These are phyloP conservation scores for Fomitiporia mediterranea DNA, from an alignment of 1,284 basidiomycete genomes.

Conservation along the genomic window DNA sequence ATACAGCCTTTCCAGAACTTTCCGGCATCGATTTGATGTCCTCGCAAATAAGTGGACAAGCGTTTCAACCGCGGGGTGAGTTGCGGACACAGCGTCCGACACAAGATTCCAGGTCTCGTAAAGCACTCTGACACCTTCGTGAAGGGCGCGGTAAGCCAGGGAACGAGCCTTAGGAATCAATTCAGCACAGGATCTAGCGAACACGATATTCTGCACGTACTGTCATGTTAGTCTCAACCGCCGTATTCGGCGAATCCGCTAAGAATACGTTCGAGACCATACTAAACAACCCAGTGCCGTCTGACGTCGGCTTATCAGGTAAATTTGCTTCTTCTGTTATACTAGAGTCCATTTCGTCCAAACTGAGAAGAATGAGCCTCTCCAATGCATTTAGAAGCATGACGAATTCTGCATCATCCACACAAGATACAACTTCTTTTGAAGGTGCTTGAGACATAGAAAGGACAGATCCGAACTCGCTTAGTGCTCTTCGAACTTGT, in stretches of 20 bases:
- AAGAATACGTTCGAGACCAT: conserved; percentile 79
- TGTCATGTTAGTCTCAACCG: conserved; percentile 49
- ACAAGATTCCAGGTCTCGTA: conserved; percentile 68
- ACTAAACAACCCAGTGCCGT: conserved; percentile 67
- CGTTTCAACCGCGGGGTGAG: conserved; percentile 57
- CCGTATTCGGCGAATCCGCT: conserved; percentile 44
- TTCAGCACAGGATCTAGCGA: conserved; percentile 1
- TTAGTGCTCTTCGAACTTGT: conserved; percentile 60
- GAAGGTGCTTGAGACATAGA: conserved; percentile 32
- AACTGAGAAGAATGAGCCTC: conserved; percentile 64
- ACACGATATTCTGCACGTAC: conserved; percentile 34
- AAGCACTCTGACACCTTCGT: conserved; percentile 66
- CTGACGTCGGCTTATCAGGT: conserved; percentile 48
- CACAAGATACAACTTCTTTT: conserved; percentile 40
- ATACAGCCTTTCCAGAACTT: conserved; percentile 85
- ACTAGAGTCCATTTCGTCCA: conserved; percentile 47
- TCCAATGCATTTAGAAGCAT: conserved; percentile 84
- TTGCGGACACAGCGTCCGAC: conserved; percentile 40
- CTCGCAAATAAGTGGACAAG: conserved; percentile 61
- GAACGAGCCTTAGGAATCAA: conserved; percentile 51
- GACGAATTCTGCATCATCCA: conserved; percentile 80
- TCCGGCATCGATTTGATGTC: conserved; percentile 61
- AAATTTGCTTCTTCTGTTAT: conserved; percentile 47
- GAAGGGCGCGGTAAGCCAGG: conserved; percentile 64
- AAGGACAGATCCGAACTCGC: conserved; percentile 46